Percentiles rank a stretch among this genome's conserved stretches.
These are phyloP conservation scores for Mytilinidion resinicola DNA, from an alignment of 495 filamentous ascomycete genomes.

Conservation along the genomic window DNA sequence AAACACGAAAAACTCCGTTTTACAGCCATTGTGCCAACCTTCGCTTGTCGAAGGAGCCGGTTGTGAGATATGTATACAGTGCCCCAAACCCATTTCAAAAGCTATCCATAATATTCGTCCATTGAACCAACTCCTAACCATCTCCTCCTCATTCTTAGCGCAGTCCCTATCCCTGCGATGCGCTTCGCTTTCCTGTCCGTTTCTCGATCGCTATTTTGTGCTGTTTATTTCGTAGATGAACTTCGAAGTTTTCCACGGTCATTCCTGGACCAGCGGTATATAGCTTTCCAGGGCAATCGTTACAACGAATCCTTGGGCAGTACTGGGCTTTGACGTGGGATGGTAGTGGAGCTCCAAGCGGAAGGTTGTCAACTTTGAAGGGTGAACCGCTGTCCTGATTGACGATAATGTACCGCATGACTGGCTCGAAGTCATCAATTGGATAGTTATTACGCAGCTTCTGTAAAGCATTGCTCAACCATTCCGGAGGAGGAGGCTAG, in stretches of 20 bases:
- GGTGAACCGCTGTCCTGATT: conserved; percentile 57
- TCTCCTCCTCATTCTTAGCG: too few species aligned
- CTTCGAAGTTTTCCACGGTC: conserved; percentile 82
- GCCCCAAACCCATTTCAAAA: too few species aligned
- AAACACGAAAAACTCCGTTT: too few species aligned
- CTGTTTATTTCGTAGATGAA: conserved; percentile 72
- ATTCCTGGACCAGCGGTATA: conserved; percentile 82
- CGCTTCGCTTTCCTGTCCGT: conserved; percentile 33
- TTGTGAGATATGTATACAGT: too few species aligned
- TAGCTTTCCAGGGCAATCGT: conserved; percentile 86
- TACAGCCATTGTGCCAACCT: too few species aligned
- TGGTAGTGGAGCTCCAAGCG: conserved; percentile 43
- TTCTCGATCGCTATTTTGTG: conserved; percentile 71
- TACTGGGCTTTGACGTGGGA: conserved; percentile 62
- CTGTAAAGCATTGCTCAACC: conserved; percentile 64
- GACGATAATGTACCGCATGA: conserved; percentile 79
- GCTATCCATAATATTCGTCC: too few species aligned
- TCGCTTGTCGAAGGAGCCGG: too few species aligned
- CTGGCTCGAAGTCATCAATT: conserved; percentile 72
- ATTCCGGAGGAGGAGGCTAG: conserved; percentile 70
- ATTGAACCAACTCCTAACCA: too few species aligned
- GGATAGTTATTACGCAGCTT: conserved; percentile 60
- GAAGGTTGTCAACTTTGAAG: conserved; percentile 42
- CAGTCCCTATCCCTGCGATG: neutral
- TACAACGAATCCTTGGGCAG: conserved; percentile 78